Percentiles rank a stretch among this genome's conserved stretches.
These are phyloP conservation scores for Blepharisma undulans DNA, from an alignment of 169 alveolate genomes.

Conservation along the genomic window DNA sequence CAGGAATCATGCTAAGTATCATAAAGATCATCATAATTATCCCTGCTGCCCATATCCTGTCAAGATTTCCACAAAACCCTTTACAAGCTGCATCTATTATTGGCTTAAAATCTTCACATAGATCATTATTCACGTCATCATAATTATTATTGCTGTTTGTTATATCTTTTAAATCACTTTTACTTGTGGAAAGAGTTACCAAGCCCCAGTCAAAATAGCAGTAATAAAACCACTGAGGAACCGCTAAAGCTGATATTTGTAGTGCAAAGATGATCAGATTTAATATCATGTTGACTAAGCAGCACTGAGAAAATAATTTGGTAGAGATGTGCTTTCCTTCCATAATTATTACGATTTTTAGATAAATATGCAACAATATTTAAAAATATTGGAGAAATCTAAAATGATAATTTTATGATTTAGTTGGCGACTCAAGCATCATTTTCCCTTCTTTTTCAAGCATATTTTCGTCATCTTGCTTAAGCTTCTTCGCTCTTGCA, in stretches of 20 bases:
- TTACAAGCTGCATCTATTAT: slow-evolving; percentile 30
- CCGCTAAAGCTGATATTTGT: not conserved
- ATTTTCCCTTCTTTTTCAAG: not conserved
- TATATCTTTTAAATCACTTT: not conserved
- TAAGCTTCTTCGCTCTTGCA: not conserved
- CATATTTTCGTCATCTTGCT: not conserved
- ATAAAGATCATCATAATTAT: slow-evolving; percentile 12
- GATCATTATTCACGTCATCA: not conserved
- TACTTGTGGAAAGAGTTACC: not conserved
- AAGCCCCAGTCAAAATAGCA: slow-evolving; percentile 24
- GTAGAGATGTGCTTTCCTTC: not conserved
- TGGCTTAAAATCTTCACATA: not conserved
- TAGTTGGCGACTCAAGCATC: not conserved
- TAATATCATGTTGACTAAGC: not conserved
- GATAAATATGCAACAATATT: not conserved
- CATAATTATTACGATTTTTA: not conserved
- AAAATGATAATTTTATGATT: not conserved
- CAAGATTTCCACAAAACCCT: not conserved
- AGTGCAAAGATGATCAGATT: not conserved
- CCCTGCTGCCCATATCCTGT: slow-evolving; percentile 11
- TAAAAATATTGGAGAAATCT: not conserved
- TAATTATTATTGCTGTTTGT: not conserved
- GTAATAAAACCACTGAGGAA: not conserved
- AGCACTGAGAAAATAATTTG: not conserved
- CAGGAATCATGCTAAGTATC: not conserved